Conservation (phyloP, 352 stramenopile genomes). For the Globisporangium carolinianum region DNA sequence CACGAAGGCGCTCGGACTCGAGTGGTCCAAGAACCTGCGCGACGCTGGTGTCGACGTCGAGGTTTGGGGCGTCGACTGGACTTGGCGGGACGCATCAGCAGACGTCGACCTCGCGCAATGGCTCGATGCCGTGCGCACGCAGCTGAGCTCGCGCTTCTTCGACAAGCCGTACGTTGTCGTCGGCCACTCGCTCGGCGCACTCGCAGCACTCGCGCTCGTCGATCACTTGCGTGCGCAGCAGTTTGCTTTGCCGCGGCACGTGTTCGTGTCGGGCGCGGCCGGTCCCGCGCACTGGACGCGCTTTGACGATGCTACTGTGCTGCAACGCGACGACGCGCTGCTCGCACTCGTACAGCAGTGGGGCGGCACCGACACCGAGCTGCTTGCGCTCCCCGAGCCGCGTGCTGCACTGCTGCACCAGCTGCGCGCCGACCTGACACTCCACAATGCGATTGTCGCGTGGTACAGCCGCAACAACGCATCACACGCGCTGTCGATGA, state of each 20-base stretch:
- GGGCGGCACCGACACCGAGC: slow-evolving; percentile 48
- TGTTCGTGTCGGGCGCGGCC: slow-evolving; percentile 50
- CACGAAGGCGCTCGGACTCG: slow-evolving; percentile 34
- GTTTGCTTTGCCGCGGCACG: slow-evolving; percentile 48
- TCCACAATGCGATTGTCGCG: slow-evolving; percentile 44
- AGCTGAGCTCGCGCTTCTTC: slow-evolving; percentile 52
- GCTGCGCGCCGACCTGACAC: slow-evolving; percentile 35
- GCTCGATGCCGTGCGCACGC: slow-evolving; percentile 28
- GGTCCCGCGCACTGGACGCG: slow-evolving; percentile 22
- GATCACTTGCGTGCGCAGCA: slow-evolving; percentile 29
- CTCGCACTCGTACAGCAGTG: slow-evolving; percentile 41
- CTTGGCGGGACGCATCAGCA: slow-evolving; percentile 12
- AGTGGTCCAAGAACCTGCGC: slow-evolving; percentile 36
- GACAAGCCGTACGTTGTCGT: slow-evolving; percentile 66
- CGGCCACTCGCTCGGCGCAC: slow-evolving; percentile 63
- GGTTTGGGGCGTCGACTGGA: slow-evolving; percentile 63
- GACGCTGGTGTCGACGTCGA: slow-evolving; percentile 30
- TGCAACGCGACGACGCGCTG: slow-evolving; percentile 30
- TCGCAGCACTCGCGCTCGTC: slow-evolving; percentile 47
- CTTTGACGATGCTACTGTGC: slow-evolving; percentile 23
- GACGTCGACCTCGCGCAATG: slow-evolving; percentile 16
- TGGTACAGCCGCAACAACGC: slow-evolving; percentile 19
- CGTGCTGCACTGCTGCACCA: slow-evolving; percentile 23
- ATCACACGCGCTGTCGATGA: slow-evolving; percentile 3
- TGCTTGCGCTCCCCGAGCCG: slow-evolving; percentile 43